phyloP scores from a whole-genome alignment of 202 grass and related monocot genomes.

The Alloteropsis angusta region DNA sequence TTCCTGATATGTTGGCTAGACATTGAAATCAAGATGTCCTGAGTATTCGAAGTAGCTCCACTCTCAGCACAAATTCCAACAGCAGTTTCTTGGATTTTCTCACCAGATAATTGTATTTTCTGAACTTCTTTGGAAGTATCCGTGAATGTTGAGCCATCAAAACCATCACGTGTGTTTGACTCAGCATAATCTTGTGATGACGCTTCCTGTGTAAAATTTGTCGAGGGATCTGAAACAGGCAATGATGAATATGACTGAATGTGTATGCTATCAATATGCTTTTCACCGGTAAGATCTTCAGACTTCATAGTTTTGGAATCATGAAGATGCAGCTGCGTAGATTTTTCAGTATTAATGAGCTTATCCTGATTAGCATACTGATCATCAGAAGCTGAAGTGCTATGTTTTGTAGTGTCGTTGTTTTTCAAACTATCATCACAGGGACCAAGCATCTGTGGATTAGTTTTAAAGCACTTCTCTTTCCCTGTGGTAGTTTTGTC shows the following conservation, averaged over 20 bases:
- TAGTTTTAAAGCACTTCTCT: constrained; percentile 29
- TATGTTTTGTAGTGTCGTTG: constrained; percentile 19
- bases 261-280: neutral
- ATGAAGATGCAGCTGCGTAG: neutral
- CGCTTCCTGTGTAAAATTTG: neutral
- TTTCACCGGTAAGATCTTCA: neutral
- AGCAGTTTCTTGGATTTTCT: constrained; percentile 17
- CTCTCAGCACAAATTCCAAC: constrained; percentile 25
- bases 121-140: neutral
- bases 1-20: constrained; percentile 77
- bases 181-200: constrained; percentile 12
- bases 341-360: constrained; percentile 2
- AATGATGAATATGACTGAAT: constrained; percentile 12
- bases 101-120: neutral
- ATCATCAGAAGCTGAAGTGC: constrained; percentile 32
- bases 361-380: constrained; percentile 31
- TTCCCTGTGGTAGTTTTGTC: constrained; percentile 39
- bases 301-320: constrained; percentile 18
- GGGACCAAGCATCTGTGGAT: neutral
- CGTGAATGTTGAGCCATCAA: constrained; percentile 5
- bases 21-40: constrained; percentile 65
- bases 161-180: constrained; percentile 15
- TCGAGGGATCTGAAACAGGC: constrained; percentile 1
- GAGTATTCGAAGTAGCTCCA: constrained; percentile 41
- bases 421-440: constrained; percentile 35